Evolutionary conservation across 1,284 basidiomycete genomes (phyloP).

Genomic region (Trichosporon sp.): DNA sequence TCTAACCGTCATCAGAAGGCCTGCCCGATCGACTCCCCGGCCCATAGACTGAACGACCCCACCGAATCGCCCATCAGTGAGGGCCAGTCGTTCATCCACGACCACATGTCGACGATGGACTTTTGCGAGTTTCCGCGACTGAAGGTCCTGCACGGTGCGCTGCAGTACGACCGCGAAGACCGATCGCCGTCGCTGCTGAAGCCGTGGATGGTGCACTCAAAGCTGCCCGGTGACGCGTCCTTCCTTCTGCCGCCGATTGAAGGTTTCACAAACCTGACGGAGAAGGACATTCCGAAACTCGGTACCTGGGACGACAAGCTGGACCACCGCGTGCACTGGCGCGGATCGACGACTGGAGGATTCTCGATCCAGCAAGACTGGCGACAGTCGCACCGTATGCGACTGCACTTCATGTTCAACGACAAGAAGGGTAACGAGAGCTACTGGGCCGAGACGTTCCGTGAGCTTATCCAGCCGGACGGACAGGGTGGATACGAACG

Average conservation of each 20-base stretch:
- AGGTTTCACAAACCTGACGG: slow-evolving; percentile 51
- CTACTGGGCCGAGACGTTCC: slow-evolving; percentile 36
- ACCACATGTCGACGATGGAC: slow-evolving; percentile 60
- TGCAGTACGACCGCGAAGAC: slow-evolving; percentile 51
- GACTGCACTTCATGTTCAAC: slow-evolving; percentile 56
- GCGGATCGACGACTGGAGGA: slow-evolving; percentile 56
- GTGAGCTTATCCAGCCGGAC: slow-evolving; percentile 54
- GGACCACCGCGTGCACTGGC: slow-evolving; percentile 56
- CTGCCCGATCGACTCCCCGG: slow-evolving; percentile 52
- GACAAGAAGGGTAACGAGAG: slow-evolving; percentile 51
- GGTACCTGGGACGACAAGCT: slow-evolving; percentile 54
- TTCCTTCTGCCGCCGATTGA: slow-evolving; percentile 54
- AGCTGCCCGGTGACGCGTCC: slow-evolving; percentile 53
- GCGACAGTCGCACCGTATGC: slow-evolving; percentile 56
- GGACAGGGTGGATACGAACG: slow-evolving; percentile 46
- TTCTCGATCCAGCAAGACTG: slow-evolving; percentile 52
- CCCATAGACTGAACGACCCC: slow-evolving; percentile 47
- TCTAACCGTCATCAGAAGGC: slow-evolving; percentile 42
- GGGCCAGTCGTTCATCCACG: slow-evolving; percentile 55
- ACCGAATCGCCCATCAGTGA: slow-evolving; percentile 17
- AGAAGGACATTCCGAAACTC: slow-evolving; percentile 39
- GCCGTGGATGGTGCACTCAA: slow-evolving; percentile 54
- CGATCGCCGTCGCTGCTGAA: slow-evolving; percentile 53
- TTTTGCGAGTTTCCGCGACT: slow-evolving; percentile 59
- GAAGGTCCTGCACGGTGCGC: slow-evolving; percentile 55